These are phyloP conservation scores for Spizellomyces punctatus DNA, from an alignment of 192 early-diverging fungal species.

Conservation along the genomic window DNA sequence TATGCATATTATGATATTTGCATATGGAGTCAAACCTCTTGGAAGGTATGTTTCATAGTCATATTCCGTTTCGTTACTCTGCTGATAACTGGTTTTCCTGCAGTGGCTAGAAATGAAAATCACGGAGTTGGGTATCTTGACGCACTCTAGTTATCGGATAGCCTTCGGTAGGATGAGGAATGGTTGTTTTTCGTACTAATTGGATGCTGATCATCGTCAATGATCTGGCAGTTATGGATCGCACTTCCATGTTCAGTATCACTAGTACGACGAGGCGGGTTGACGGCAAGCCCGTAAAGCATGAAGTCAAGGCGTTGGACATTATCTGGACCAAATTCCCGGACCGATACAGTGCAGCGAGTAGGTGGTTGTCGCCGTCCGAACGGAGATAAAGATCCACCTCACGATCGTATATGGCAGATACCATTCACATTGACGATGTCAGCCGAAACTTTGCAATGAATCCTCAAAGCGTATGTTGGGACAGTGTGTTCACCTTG, in stretches of 20 bases:
- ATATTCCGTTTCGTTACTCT: neutral
- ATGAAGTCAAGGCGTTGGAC: slow-evolving; percentile 73
- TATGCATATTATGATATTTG: slow-evolving; percentile 75
- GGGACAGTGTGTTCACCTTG: neutral
- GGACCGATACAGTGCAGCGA: slow-evolving; percentile 16
- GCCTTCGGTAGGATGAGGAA: slow-evolving; percentile 41
- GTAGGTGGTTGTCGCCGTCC: slow-evolving; percentile 3
- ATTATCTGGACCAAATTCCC: slow-evolving; percentile 37
- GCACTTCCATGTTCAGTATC: slow-evolving; percentile 70
- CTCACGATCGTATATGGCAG: slow-evolving; percentile 13
- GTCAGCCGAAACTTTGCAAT: slow-evolving; percentile 76
- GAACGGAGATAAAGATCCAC: neutral
- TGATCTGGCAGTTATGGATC: slow-evolving; percentile 57
- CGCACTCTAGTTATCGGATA: slow-evolving; percentile 65
- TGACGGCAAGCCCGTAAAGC: slow-evolving; percentile 55
- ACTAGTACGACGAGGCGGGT: slow-evolving; percentile 37
- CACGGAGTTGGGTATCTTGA: slow-evolving; percentile 68
- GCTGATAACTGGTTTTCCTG: neutral
- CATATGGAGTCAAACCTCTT: slow-evolving; percentile 78
- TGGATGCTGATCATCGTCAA: neutral
- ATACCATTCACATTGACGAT: slow-evolving; percentile 77
- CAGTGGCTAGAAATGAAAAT: slow-evolving; percentile 72
- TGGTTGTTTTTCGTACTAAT: neutral
- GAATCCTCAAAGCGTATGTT: slow-evolving; percentile 56
- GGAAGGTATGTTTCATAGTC: slow-evolving; percentile 39